Percentiles rank a stretch among this genome's conserved stretches.
Conservation (phyloP, 306 rosid species). For the Biancaea sappan region DNA sequence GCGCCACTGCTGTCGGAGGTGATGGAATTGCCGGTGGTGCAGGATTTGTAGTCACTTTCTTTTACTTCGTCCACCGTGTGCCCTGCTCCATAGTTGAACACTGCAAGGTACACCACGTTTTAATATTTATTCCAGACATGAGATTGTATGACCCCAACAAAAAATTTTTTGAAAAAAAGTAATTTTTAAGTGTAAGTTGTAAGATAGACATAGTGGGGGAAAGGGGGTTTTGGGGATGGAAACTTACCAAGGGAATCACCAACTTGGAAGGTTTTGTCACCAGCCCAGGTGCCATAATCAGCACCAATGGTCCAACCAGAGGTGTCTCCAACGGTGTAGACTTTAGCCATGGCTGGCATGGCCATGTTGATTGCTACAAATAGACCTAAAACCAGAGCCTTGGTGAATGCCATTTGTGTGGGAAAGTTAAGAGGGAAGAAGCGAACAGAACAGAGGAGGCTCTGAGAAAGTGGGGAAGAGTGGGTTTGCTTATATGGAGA, state of each 20-base stretch:
- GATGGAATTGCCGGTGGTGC: slow-evolving; percentile 64
- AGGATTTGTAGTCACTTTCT: slow-evolving; percentile 66
- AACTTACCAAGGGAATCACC: slow-evolving; percentile 79
- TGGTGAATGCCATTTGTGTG: slow-evolving; percentile 52
- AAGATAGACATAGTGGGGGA: no score
- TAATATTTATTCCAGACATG: no score
- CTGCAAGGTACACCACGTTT: slow-evolving; percentile 32
- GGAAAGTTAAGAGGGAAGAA: background rate
- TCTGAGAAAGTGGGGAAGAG: slow-evolving; percentile 28
- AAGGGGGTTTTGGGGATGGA: no score
- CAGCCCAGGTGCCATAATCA: slow-evolving; percentile 78
- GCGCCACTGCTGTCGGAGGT: slow-evolving; percentile 72
- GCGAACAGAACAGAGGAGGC: slow-evolving; percentile 12
- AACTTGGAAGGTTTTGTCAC: slow-evolving; percentile 62
- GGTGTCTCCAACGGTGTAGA: slow-evolving; percentile 72
- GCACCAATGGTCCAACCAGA: slow-evolving; percentile 69
- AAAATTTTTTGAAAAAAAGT: no score
- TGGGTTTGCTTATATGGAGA: slow-evolving; percentile 50
- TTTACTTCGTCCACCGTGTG: slow-evolving; percentile 89
- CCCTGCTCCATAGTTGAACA: slow-evolving; percentile 76
- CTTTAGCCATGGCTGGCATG: slow-evolving; percentile 56
- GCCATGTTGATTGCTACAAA: slow-evolving; percentile 49
- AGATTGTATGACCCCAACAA: no score
- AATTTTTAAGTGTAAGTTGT: no score
- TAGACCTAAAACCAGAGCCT: slow-evolving; percentile 33